Conservation (phyloP, 2,329 filamentous ascomycete genomes). For the Grosmannia huntii region DNA sequence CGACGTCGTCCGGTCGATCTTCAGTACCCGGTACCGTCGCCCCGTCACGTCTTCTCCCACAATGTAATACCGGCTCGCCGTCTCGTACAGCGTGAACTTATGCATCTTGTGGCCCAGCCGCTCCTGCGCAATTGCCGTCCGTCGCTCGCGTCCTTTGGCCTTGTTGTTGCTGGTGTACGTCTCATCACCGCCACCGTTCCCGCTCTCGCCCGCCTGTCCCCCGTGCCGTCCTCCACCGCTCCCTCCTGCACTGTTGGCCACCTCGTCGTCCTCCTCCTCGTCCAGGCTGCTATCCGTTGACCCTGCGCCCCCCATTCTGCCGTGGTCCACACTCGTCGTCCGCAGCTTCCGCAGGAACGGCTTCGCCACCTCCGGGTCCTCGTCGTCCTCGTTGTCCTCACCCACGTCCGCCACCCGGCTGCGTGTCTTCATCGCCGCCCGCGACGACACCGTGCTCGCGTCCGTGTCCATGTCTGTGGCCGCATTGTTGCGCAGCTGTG, state of each 20-base stretch:
- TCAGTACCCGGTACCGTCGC: conserved; percentile 77
- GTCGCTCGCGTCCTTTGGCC: background rate
- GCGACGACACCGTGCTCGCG: background rate
- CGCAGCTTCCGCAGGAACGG: conserved; percentile 45
- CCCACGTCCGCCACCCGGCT: conserved; percentile 12
- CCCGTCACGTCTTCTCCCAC: conserved; percentile 88
- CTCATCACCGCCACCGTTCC: too few species aligned
- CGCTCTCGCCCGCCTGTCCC: background rate
- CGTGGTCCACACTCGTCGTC: conserved; percentile 35
- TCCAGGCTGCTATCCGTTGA: conserved; percentile 10
- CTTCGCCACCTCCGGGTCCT: conserved; percentile 43
- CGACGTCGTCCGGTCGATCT: conserved; percentile 83
- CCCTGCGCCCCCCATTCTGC: conserved; percentile 16
- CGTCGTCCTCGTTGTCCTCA: conserved; percentile 40
- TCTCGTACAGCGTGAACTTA: conserved; percentile 96
- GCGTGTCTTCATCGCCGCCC: background rate
- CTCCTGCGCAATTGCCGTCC: conserved; percentile 11
- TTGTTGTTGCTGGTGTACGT: background rate
- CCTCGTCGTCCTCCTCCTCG: conserved; percentile 21
- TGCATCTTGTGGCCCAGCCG: conserved; percentile 60
- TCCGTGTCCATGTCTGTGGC: conserved; percentile 13
- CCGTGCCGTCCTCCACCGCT: background rate
- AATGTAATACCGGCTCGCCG: conserved; percentile 82
- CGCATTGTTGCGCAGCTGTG: conserved; percentile 28
- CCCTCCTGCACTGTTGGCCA: conserved; percentile 4